phyloP scores from a whole-genome alignment of 2,329 filamentous ascomycete species.

The Microcyclospora tardicrescens region DNA sequence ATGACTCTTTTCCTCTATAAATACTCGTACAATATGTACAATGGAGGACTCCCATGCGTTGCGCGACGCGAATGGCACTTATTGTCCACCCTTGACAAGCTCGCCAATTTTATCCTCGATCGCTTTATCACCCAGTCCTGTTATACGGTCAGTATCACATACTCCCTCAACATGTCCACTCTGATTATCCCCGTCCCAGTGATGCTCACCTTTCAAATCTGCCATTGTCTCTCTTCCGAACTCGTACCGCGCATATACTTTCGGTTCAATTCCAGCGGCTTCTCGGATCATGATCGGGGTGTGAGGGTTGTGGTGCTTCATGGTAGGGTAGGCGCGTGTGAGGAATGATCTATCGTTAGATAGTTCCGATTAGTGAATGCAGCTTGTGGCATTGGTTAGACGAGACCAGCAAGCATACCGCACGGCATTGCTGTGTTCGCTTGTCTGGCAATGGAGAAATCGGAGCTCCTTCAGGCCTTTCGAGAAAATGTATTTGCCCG shows the following conservation, averaged over 20 bases:
- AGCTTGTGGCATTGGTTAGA: background rate
- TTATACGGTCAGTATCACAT: conserved; percentile 2
- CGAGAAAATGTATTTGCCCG: conserved; percentile 76
- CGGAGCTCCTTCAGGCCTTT: conserved; percentile 86
- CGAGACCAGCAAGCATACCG: conserved; percentile 44
- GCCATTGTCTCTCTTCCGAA: conserved; percentile 56
- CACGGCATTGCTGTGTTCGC: conserved; percentile 75
- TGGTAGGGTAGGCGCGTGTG: conserved; percentile 81
- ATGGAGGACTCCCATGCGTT: too few relatives aligned
- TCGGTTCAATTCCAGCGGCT: conserved; percentile 69
- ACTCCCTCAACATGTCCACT: background rate
- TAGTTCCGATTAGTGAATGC: background rate
- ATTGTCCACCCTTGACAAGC: conserved; percentile 42
- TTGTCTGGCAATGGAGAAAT: conserved; percentile 94
- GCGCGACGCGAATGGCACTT: background rate
- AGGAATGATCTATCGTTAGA: conserved; percentile 60
- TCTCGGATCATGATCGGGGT: conserved; percentile 92
- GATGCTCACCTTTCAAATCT: conserved; percentile 42
- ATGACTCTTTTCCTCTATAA: too few relatives aligned
- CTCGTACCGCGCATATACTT: conserved; percentile 83
- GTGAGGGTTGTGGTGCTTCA: conserved; percentile 98
- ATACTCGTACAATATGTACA: too few relatives aligned
- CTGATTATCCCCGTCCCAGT: background rate
- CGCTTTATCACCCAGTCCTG: conserved; percentile 55
- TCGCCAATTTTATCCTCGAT: conserved; percentile 56